Base-by-base conservation (phyloP, 148 eudicot species). In the Arbutus unedo region DNA sequence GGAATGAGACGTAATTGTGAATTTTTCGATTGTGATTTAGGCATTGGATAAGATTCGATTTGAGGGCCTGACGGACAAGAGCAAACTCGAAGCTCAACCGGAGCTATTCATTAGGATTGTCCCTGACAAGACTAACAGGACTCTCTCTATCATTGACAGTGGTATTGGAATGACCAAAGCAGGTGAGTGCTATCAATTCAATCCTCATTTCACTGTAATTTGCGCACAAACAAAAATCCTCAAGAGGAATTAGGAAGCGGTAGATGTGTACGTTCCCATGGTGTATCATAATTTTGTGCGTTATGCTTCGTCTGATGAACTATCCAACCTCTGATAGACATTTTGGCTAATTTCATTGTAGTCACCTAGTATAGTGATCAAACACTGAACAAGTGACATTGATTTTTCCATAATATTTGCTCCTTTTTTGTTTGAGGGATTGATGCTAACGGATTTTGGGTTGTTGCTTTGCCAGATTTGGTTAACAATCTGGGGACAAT, bases 141-240 rank as follows among this genome's bases (percentile, higher is more conserved):
- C 98, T 6, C 90, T 95, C 31, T 88, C 98, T 0, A 93, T 93
- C 59, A 95, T 95, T 25, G 98, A 95, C 77, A 92, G 95, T 74
- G 98, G 95, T 49, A 14, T 93, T 48, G 98, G 98, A n/a, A 93
- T 95, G 98, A 95, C 98, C 31, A 95, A 95, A 93, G 94, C 98
- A 88, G 97, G 95, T 95, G 51, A 13, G 31, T 60, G 2, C 54
- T 5, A 3, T 11, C 43, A 47, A 9, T 50, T 14, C 60, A 25
- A 16, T 4, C 38, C 77, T 48, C 16, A 4, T 6, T 48, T 23
- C 77, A 31, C 21, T 74, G 54, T 0, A 47, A 19, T 19, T 47
- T 3, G 18, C 8, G 2, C 70, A 3, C 2, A 25, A 64, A 9
- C n/a, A 8, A 21, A 7, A 21, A 21, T 23, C 4, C 15, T 10